Base-by-base conservation (phyloP, 2,329 filamentous ascomycete species). In the Alternaria brassicicola region DNA sequence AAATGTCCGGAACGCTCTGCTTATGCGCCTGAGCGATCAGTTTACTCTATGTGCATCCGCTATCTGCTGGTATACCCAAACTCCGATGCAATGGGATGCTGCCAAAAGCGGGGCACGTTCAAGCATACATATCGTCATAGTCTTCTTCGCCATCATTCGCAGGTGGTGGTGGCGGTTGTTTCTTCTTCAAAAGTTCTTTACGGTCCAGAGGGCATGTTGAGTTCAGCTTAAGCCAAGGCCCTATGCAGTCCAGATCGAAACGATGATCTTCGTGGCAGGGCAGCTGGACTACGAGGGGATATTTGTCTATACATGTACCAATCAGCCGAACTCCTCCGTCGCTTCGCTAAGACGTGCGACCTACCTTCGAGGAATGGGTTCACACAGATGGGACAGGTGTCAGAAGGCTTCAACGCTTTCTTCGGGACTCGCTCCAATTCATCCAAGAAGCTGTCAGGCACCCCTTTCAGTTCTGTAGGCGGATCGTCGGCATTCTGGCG, bases 211-310 rank as follows among this genome's bases (percentile, higher is more conserved):
- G 86, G 75, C 86, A 89, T 19, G 86, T 88, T 8, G 85, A 84
- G 62, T 87, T 85, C 54, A 89, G 78, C 63, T 87, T 83, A 62
- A 89, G 74, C 87, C 87, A 89, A 0, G 87, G 86, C 57, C 82
- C 77, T 60, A 89, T 85, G 73, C 87, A 89, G 66, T 89, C 86
- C 25, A 89, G 73, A 75, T 89, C 87, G 73, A 88, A 89, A 19
- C 85, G 68, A 71, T 89, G 87, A 35, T 83, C 83, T 15, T 83
- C 79, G 70, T 88, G 85, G 64, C 87, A 89, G 9, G 86, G 85
- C 30, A 89, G 72, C 26, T 82, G 80, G 43, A 89, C 86, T 33
- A 89, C 84, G 17, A 89, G 82, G n/a, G 87, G 86, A 65, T 88
- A 86, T 42, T 82, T 64, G 63, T 88, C 80, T 81, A 56, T 55